phyloP scores from a whole-genome alignment of 805 yeast genomes.

The Yamadazyma endophytica region DNA sequence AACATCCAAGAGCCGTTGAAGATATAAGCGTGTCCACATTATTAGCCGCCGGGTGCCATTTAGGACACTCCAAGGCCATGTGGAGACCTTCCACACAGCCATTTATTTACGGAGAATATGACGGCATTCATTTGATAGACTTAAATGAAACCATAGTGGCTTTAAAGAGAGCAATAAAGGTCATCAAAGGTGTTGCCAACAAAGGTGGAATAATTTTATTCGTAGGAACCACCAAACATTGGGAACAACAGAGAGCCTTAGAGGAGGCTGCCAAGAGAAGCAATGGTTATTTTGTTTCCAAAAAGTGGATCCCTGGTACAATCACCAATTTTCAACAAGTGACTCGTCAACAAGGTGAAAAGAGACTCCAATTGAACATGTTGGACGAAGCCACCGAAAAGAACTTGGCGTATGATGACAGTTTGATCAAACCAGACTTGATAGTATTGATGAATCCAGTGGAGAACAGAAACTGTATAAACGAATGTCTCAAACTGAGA shows the following conservation, averaged over 20 bases:
- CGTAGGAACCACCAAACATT: slow-evolving; percentile 77
- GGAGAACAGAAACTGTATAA: slow-evolving; percentile 74
- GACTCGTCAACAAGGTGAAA: slow-evolving; percentile 45
- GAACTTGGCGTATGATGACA: slow-evolving; percentile 39
- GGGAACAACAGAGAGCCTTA: slow-evolving; percentile 62
- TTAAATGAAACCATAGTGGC: slow-evolving; percentile 74
- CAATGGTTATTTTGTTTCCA: slow-evolving; percentile 75
- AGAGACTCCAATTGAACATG: slow-evolving; percentile 63
- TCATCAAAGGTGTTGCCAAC: slow-evolving; percentile 76
- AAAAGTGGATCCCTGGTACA: slow-evolving; percentile 94
- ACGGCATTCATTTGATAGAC: slow-evolving; percentile 89
- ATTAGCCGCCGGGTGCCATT: slow-evolving; percentile 89
- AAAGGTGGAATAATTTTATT: slow-evolving; percentile 82
- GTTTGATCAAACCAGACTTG: slow-evolving; percentile 80
- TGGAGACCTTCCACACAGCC: slow-evolving; percentile 84
- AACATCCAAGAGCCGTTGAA: slow-evolving; percentile 51
- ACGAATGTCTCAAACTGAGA: slow-evolving; percentile 76
- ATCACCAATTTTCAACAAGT: slow-evolving; percentile 79
- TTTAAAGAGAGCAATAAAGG: slow-evolving; percentile 77
- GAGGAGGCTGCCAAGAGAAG: slow-evolving; percentile 75
- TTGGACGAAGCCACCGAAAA: slow-evolving; percentile 64
- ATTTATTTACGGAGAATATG: slow-evolving; percentile 80
- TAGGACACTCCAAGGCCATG: slow-evolving; percentile 82
- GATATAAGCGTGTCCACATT: slow-evolving; percentile 66
- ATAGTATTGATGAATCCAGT: slow-evolving; percentile 83